Evolutionary conservation across 257 asterid species (phyloP).

Genomic region (Voacanga thouarsii): DNA sequence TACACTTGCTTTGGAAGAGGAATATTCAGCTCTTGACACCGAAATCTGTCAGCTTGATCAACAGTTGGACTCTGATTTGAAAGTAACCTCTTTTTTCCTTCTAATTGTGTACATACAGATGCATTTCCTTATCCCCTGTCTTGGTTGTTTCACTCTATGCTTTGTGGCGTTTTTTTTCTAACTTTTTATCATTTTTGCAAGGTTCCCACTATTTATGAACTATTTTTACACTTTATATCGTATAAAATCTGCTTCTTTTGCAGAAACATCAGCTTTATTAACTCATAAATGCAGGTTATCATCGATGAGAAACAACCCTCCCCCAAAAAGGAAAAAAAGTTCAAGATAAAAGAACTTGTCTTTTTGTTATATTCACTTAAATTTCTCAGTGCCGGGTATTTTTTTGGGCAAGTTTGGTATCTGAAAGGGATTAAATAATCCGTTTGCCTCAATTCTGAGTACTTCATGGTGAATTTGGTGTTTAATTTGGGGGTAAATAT

Average conservation of each 20-base stretch:
- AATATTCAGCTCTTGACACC: conserved; percentile 23
- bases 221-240: too few species aligned
- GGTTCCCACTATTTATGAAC: too few species aligned
- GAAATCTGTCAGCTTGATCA: conserved; percentile 25
- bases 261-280: too few species aligned
- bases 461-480: not conserved
- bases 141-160: too few species aligned
- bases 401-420: not conserved
- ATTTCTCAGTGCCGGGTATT: not conserved
- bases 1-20: conserved; percentile 24
- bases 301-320: too few species aligned
- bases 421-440: not conserved
- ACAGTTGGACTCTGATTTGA: conserved; percentile 12
- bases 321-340: too few species aligned
- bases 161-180: too few species aligned
- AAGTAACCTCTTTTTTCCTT: not conserved
- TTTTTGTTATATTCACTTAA: not conserved
- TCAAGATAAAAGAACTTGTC: not conserved
- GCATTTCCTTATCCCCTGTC: too few species aligned
- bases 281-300: too few species aligned
- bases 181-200: too few species aligned
- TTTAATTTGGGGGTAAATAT: not conserved
- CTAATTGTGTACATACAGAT: too few species aligned
- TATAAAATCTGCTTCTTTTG: too few species aligned
- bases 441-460: not conserved